These are phyloP conservation scores for Rhynchospora pubera DNA, from an alignment of 176 grass and related monocot species.

Conservation along the genomic window DNA sequence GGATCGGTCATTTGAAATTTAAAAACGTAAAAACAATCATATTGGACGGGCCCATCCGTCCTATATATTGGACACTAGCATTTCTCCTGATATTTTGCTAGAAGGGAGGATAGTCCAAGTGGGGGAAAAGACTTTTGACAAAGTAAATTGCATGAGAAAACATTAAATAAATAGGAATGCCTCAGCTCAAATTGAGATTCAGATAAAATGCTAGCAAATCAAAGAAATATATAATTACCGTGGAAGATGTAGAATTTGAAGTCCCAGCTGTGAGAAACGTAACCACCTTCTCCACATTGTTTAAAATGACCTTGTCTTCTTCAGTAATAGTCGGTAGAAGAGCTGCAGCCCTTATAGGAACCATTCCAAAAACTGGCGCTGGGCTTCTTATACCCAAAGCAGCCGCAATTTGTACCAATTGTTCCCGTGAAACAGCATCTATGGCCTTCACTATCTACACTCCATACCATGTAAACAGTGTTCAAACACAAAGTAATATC, in stretches of 20 bases:
- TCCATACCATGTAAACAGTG: neutral
- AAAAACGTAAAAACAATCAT: too few species aligned
- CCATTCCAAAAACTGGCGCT: constrained; percentile 78
- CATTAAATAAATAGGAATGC: neutral
- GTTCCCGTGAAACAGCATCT: constrained; percentile 89
- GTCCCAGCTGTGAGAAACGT: constrained; percentile 73
- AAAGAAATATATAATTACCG: constrained; percentile 34
- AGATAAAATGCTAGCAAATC: neutral
- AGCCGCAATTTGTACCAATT: constrained; percentile 59
- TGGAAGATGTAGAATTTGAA: constrained; percentile 36
- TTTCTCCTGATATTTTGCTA: neutral
- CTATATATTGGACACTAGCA: too few species aligned
- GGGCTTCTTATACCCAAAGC: constrained; percentile 53
- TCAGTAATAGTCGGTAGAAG: constrained; percentile 81
- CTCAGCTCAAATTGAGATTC: neutral
- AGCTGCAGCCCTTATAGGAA: constrained; percentile 47
- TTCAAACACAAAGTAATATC: neutral
- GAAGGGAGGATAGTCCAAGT: neutral
- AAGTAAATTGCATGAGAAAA: neutral
- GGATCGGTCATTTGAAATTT: too few species aligned
- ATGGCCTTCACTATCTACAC: constrained; percentile 92
- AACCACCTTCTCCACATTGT: constrained; percentile 86
- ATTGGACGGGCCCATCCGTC: too few species aligned
- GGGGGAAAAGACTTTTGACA: neutral
- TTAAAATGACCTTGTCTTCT: constrained; percentile 86